Evolutionary conservation across 192 early-diverging fungal genomes (phyloP).

Genomic region (Coemansia asiatica): DNA sequence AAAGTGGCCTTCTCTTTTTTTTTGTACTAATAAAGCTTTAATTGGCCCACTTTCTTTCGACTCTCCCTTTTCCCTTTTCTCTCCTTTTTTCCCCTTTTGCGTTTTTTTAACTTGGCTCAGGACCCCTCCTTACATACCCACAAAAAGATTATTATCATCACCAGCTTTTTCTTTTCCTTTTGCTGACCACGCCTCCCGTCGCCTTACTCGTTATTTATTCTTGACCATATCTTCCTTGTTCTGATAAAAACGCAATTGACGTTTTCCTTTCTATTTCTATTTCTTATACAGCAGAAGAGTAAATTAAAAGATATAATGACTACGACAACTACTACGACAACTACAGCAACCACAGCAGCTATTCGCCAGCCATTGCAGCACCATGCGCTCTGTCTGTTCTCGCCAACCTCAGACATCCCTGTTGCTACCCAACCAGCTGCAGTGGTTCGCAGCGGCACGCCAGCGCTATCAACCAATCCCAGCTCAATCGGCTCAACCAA

Average conservation of each 20-base stretch:
- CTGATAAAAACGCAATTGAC: too few species aligned
- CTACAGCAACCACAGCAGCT: neutral
- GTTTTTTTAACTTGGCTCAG: neutral
- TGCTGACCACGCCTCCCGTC: too few species aligned
- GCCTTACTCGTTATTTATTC: too few species aligned
- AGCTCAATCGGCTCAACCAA: neutral
- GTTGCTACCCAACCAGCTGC: too few species aligned
- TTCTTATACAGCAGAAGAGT: neutral
- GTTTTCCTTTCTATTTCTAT: neutral
- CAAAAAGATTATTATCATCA: neutral
- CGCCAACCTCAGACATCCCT: too few species aligned
- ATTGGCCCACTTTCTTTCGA: neutral
- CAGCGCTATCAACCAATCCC: conserved; percentile 1
- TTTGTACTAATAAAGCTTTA: conserved; percentile 1
- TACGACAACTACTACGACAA: conserved; percentile 20
- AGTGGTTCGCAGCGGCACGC: neutral
- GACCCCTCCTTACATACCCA: neutral
- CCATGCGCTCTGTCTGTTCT: conserved; percentile 28
- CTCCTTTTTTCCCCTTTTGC: conserved; percentile 4
- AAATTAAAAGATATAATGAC: conserved; percentile 34
- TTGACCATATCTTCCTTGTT: too few species aligned
- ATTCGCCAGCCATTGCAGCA: conserved; percentile 10
- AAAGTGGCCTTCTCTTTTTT: neutral
- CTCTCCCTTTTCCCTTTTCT: conserved; percentile 4
- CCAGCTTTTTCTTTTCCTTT: neutral